These are phyloP conservation scores for Alopecurus myosuroides DNA, from an alignment of 176 grass and related monocot genomes.

Conservation along the genomic window DNA sequence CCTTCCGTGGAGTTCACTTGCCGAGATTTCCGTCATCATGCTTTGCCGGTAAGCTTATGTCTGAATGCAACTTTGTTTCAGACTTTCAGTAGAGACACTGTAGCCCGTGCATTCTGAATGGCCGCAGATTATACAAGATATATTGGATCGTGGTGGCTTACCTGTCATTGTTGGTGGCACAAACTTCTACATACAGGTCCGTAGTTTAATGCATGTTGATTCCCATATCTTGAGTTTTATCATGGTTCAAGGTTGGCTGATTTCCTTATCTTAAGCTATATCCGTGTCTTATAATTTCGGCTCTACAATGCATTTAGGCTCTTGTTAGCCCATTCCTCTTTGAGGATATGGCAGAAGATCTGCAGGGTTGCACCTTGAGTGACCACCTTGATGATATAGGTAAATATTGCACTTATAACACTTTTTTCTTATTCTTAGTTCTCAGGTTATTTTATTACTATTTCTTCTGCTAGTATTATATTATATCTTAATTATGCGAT, in stretches of 20 bases:
- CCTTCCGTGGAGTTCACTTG: slow-evolving; percentile 80
- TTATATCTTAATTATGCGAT: background rate
- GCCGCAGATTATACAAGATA: slow-evolving; percentile 66
- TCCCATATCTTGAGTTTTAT: slow-evolving; percentile 19
- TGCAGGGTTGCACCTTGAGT: slow-evolving; percentile 20
- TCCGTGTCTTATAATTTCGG: background rate
- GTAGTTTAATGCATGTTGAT: background rate
- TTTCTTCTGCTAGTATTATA: background rate
- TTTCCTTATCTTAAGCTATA: background rate
- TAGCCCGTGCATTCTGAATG: slow-evolving; percentile 12
- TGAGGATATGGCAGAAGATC: slow-evolving; percentile 61
- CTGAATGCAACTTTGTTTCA: background rate
- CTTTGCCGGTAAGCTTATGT: slow-evolving; percentile 43
- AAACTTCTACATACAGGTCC: slow-evolving; percentile 97
- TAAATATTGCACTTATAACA: background rate
- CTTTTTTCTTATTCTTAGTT: slow-evolving; percentile 1
- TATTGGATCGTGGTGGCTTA: slow-evolving; percentile 62
- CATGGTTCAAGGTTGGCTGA: background rate
- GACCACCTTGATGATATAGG: slow-evolving; percentile 26
- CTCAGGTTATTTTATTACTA: background rate
- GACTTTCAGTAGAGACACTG: background rate
- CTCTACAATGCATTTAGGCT: slow-evolving; percentile 36
- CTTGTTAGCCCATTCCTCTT: slow-evolving; percentile 79
- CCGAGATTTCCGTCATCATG: slow-evolving; percentile 61
- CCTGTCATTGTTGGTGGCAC: slow-evolving; percentile 91